These are phyloP conservation scores for Hansenula lynferdii DNA, from an alignment of 1,139 yeast species.

Conservation along the genomic window DNA sequence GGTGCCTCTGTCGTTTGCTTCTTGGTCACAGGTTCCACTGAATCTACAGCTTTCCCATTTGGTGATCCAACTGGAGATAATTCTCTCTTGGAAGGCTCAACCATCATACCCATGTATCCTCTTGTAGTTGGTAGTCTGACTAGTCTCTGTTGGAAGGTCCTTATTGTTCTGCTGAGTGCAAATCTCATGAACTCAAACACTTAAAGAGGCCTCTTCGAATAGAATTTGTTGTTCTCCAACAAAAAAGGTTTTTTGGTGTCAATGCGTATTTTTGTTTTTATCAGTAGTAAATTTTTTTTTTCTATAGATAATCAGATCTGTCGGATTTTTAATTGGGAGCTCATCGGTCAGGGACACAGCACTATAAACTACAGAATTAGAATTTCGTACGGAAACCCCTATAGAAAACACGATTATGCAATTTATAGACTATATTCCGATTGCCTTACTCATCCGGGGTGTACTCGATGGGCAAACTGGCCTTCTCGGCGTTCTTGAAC, in stretches of 20 bases:
- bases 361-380: neutral
- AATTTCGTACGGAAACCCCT: too few relatives aligned
- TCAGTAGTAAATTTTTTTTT: neutral
- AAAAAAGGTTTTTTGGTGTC: too few relatives aligned
- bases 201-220: too few relatives aligned
- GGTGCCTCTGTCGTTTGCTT: constrained; percentile 4
- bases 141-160: too few relatives aligned
- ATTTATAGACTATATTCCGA: neutral
- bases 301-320: constrained; percentile 2
- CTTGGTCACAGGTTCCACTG: constrained; percentile 4
- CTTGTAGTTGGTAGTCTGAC: neutral
- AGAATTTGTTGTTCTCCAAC: too few relatives aligned
- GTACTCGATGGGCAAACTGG: constrained; percentile 30
- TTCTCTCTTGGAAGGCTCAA: constrained; percentile 13
- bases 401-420: too few relatives aligned
- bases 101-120: neutral
- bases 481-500: constrained; percentile 60
- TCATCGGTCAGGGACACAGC: constrained; percentile 1
- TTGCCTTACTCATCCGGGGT: constrained; percentile 11
- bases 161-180: too few relatives aligned
- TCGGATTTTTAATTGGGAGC: neutral
- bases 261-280: neutral
- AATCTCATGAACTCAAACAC: too few relatives aligned
- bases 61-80: constrained; percentile 15
- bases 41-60: neutral